phyloP scores from a whole-genome alignment of 768 basidiomycete genomes.

The Mycena filopes region DNA sequence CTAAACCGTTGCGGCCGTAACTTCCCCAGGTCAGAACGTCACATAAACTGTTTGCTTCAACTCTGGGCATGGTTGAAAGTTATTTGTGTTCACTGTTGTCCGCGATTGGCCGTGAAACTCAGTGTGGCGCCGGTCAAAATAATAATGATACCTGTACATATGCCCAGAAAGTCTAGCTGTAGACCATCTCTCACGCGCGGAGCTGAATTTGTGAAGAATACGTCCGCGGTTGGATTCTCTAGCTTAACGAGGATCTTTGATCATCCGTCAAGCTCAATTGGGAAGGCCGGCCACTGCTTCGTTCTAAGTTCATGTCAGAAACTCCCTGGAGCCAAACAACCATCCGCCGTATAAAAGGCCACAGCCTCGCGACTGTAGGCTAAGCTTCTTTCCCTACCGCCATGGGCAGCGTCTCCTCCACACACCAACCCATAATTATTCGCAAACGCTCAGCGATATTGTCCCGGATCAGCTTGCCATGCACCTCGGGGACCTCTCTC shows the following conservation, averaged over 20 bases:
- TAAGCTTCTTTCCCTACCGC: constrained; percentile 14
- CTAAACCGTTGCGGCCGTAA: not conserved
- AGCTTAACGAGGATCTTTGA: constrained; percentile 9
- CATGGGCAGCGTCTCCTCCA: constrained; percentile 46
- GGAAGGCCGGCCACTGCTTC: not conserved
- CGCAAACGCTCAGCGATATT: constrained; percentile 47
- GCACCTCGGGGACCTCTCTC: constrained; percentile 47
- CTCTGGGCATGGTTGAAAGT: not conserved
- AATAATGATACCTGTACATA: too few relatives aligned
- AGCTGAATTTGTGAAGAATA: not conserved
- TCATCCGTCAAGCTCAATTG: constrained; percentile 11
- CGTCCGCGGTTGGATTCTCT: too few relatives aligned
- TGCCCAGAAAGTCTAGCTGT: too few relatives aligned
- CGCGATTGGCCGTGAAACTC: not conserved
- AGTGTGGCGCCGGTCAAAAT: too few relatives aligned
- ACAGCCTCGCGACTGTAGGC: constrained; percentile 4
- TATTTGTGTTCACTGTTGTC: not conserved
- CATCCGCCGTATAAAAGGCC: constrained; percentile 21
- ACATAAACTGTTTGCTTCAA: not conserved
- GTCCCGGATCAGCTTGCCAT: constrained; percentile 53
- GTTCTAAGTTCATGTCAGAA: constrained; percentile 26
- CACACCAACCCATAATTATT: constrained; percentile 31
- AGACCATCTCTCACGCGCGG: too few relatives aligned
- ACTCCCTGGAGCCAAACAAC: constrained; percentile 25
- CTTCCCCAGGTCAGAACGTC: not conserved